Evolutionary conservation across 2,329 filamentous ascomycete species (phyloP).

Genomic region (Colletotrichum zoysiae): DNA sequence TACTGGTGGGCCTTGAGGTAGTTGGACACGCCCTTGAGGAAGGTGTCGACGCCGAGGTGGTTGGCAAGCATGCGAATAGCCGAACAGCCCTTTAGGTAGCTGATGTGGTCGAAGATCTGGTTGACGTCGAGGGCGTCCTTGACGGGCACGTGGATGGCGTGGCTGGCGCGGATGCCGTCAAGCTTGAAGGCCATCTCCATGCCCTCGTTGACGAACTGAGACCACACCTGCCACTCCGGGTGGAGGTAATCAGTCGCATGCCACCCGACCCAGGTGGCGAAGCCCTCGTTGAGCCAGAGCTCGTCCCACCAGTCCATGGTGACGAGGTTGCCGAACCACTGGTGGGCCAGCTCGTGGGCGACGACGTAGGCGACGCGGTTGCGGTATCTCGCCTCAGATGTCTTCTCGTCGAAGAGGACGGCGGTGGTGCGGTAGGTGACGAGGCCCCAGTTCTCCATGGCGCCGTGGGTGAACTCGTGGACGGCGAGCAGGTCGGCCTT

Average conservation of each 20-base stretch:
- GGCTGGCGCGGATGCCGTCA: slow-evolving; percentile 90
- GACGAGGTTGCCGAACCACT: slow-evolving; percentile 96
- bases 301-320: slow-evolving; percentile 99
- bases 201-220: slow-evolving; percentile 95
- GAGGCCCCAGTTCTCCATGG: slow-evolving; percentile 97
- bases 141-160: slow-evolving; percentile 96
- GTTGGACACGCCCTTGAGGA: slow-evolving; percentile 88
- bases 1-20: slow-evolving; percentile 93
- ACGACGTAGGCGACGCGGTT: slow-evolving; percentile 97
- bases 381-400: slow-evolving; percentile 89
- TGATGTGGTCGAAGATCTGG: slow-evolving; percentile 97
- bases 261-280: slow-evolving; percentile 99
- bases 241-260: slow-evolving; percentile 90
- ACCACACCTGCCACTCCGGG: slow-evolving; percentile 98
- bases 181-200: slow-evolving; percentile 92
- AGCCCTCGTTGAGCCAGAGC: slow-evolving; percentile 95
- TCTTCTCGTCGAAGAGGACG: slow-evolving; percentile 94
- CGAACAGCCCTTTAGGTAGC: slow-evolving; percentile 95
- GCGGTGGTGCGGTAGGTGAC: slow-evolving; percentile 97
- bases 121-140: slow-evolving; percentile 91
- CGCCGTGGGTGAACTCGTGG: slow-evolving; percentile 89
- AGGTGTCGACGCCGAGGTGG: slow-evolving; percentile 88
- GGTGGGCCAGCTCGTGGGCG: slow-evolving; percentile 96
- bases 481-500: slow-evolving; percentile 93
- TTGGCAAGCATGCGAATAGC: slow-evolving; percentile 96